These are phyloP conservation scores for Xerocomellus intermedius DNA, from an alignment of 768 basidiomycete genomes.

Conservation along the genomic window DNA sequence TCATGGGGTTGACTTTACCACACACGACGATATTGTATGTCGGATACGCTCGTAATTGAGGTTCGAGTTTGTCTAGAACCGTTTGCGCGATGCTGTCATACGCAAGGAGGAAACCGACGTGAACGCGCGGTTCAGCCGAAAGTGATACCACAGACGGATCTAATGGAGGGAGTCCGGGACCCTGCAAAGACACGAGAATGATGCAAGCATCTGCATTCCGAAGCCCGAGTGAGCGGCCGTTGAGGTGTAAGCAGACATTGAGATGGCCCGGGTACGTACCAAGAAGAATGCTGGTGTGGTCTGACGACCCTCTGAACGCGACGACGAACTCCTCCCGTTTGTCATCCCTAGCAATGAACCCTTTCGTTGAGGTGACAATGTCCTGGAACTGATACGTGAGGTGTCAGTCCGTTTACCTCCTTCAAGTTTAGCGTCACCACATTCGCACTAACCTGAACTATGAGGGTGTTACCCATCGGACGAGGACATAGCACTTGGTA, in stretches of 20 bases:
- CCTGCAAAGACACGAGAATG: constrained; percentile 19
- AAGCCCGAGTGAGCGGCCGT: neutral
- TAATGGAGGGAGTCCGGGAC: constrained; percentile 25
- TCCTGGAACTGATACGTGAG: constrained; percentile 33
- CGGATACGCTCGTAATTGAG: constrained; percentile 33
- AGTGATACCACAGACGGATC: neutral
- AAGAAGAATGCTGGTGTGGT: constrained; percentile 18
- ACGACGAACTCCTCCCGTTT: constrained; percentile 40
- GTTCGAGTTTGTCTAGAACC: constrained; percentile 29
- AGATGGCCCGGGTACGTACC: constrained; percentile 10
- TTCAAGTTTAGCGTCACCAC: neutral
- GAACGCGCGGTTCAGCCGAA: constrained; percentile 28
- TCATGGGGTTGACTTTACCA: constrained; percentile 20
- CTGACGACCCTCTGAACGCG: constrained; percentile 40
- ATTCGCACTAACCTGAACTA: constrained; percentile 37
- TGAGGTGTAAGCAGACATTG: neutral
- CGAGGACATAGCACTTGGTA: constrained; percentile 46
- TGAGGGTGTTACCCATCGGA: constrained; percentile 47
- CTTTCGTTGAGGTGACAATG: constrained; percentile 39
- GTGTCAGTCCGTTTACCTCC: neutral
- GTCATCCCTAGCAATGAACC: constrained; percentile 47
- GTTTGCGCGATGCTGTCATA: constrained; percentile 34
- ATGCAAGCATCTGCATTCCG: constrained; percentile 19
- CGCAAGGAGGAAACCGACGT: constrained; percentile 36
- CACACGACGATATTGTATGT: constrained; percentile 34